Percentiles rank a stretch among this genome's conserved stretches.
Evolutionary conservation across 2,329 filamentous ascomycete genomes (phyloP).

Genomic region (Claviceps sp.): DNA sequence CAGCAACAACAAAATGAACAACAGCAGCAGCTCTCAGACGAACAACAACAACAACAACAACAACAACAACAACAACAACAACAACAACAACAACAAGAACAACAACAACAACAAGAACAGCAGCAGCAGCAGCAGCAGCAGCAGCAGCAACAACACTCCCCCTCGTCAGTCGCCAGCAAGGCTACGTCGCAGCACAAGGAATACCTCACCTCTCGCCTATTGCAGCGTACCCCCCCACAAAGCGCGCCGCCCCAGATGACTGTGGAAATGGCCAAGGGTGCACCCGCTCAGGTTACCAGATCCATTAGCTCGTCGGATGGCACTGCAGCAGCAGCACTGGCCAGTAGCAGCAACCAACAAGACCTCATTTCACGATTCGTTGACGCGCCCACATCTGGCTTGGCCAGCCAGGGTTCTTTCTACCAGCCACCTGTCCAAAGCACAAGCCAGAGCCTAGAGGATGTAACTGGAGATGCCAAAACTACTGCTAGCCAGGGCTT

Average conservation of each 20-base stretch:
- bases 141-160: background rate
- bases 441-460: constrained; percentile 17
- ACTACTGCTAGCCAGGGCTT: constrained; percentile 26
- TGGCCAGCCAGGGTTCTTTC: constrained; percentile 39
- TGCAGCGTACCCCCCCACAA: constrained; percentile 50
- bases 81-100: too few species aligned
- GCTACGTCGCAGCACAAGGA: constrained; percentile 42
- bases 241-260: constrained; percentile 53
- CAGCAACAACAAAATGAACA: background rate
- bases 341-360: constrained; percentile 26
- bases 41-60: background rate
- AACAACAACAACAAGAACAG: background rate
- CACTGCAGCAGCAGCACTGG: constrained; percentile 13
- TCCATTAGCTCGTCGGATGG: constrained; percentile 18
- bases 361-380: constrained; percentile 48
- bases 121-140: background rate
- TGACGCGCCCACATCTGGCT: constrained; percentile 33
- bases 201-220: constrained; percentile 52
- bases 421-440: constrained; percentile 24
- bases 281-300: constrained; percentile 23
- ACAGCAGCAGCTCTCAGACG: background rate
- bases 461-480: constrained; percentile 25
- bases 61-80: background rate
- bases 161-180: constrained; percentile 19
- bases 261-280: constrained; percentile 32